These are phyloP conservation scores for Cyphellophora attinorum DNA, from an alignment of 2,329 filamentous ascomycete species.

Conservation along the genomic window DNA sequence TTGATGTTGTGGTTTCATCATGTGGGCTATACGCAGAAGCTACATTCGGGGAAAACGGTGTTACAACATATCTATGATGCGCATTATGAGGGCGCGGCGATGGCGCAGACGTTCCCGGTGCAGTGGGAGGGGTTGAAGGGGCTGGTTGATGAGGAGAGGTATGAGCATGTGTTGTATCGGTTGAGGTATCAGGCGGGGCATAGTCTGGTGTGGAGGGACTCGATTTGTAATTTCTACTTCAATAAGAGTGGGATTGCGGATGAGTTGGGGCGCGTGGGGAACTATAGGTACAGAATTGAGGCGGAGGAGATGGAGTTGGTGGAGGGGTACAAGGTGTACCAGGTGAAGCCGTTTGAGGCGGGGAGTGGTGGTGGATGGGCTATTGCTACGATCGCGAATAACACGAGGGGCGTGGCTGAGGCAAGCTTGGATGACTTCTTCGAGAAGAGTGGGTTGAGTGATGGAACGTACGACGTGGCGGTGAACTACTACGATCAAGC, in stretches of 20 bases:
- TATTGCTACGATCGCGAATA: slow-evolving; percentile 47
- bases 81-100: slow-evolving; percentile 51
- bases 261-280: slow-evolving; percentile 43
- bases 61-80: slow-evolving; percentile 59
- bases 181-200: slow-evolving; percentile 60
- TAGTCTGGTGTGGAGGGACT: slow-evolving; percentile 60
- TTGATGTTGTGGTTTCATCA: slow-evolving; percentile 68
- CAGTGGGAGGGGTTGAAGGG: slow-evolving; percentile 47
- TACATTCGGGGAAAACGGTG: slow-evolving; percentile 57
- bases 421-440: slow-evolving; percentile 28
- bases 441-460: no score
- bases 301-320: slow-evolving; percentile 56
- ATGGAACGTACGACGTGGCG: slow-evolving; percentile 52
- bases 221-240: slow-evolving; percentile 55
- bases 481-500: slow-evolving; percentile 59
- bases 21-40: slow-evolving; percentile 54
- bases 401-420: slow-evolving; percentile 40
- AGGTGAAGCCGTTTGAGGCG: slow-evolving; percentile 49
- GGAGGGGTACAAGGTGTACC: slow-evolving; percentile 46
- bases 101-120: slow-evolving; percentile 46
- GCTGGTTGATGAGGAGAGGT: slow-evolving; percentile 52
- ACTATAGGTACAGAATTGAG: slow-evolving; percentile 59
- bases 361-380: slow-evolving; percentile 47
- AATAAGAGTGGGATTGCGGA: slow-evolving; percentile 54
- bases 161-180: slow-evolving; percentile 47